phyloP scores from a whole-genome alignment of 2,329 filamentous ascomycete species.

The Colletotrichum higginsianum region DNA sequence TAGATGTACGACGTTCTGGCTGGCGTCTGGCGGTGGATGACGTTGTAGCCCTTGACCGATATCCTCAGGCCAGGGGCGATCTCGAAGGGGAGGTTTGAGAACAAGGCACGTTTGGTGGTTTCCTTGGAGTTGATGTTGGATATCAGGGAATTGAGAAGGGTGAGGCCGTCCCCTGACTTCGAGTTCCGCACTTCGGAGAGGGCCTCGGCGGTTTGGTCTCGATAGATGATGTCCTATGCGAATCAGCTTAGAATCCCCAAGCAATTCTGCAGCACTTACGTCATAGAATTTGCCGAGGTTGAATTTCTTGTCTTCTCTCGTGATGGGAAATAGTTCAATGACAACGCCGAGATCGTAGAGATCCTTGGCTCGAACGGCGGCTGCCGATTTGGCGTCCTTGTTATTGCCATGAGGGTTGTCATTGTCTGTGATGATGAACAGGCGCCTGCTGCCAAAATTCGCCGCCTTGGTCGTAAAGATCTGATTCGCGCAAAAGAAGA shows the following conservation, averaged over 20 bases:
- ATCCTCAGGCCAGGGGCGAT: constrained; percentile 88
- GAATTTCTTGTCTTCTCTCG: constrained; percentile 78
- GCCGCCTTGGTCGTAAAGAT: constrained; percentile 95
- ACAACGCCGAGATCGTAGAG: constrained; percentile 92
- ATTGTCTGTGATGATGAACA: constrained; percentile 98
- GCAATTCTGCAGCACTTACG: constrained; percentile 63
- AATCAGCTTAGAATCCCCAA: constrained; percentile 1
- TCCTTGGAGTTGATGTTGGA: constrained; percentile 94
- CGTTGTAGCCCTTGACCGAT: constrained; percentile 92
- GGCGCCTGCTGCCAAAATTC: constrained; percentile 90
- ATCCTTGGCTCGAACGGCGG: constrained; percentile 92
- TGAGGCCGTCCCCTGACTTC: constrained; percentile 81
- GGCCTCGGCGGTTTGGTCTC: constrained; percentile 79
- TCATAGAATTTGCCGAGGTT: constrained; percentile 92
- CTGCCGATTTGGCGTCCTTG: constrained; percentile 80
- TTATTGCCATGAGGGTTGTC: constrained; percentile 85
- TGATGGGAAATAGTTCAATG: constrained; percentile 95
- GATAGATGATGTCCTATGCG: constrained; percentile 88
- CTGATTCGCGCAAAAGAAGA: constrained; percentile 95
- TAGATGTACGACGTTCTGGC: constrained; percentile 90
- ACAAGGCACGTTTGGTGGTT: constrained; percentile 86
- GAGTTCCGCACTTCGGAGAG: constrained; percentile 70
- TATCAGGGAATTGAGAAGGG: constrained; percentile 83
- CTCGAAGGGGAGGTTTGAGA: constrained; percentile 89
- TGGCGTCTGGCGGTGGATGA: constrained; percentile 87